phyloP scores from a whole-genome alignment of 805 yeast species.

The Starmerella stellata region DNA sequence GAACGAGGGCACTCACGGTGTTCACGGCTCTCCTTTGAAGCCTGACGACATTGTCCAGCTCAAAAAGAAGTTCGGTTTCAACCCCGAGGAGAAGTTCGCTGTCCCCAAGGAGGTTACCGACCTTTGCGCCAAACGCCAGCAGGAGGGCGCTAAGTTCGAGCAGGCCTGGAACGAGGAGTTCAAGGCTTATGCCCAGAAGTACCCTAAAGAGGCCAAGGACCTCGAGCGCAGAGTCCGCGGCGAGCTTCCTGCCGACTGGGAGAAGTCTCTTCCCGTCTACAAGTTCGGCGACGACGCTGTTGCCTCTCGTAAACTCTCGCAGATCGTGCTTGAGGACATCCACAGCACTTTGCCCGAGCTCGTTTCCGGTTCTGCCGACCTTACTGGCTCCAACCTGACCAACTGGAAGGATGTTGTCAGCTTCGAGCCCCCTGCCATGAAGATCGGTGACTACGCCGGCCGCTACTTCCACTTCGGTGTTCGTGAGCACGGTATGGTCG shows the following conservation, averaged over 20 bases:
- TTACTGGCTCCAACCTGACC: constrained; percentile 92
- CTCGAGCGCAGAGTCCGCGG: constrained; percentile 58
- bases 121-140: constrained; percentile 37
- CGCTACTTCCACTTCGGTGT: constrained; percentile 96
- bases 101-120: constrained; percentile 74
- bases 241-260: constrained; percentile 74
- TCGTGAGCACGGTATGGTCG: constrained; percentile 99
- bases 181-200: constrained; percentile 42
- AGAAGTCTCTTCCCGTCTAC: constrained; percentile 56
- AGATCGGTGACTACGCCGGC: constrained; percentile 74
- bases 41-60: constrained; percentile 78
- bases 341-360: constrained; percentile 62
- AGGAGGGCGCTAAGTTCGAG: constrained; percentile 49
- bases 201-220: constrained; percentile 65
- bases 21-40: constrained; percentile 93
- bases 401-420: constrained; percentile 68
- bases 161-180: constrained; percentile 56
- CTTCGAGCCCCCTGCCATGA: constrained; percentile 75
- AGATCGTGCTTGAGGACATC: constrained; percentile 49
- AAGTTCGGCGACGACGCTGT: constrained; percentile 60
- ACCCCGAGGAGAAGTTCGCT: constrained; percentile 61
- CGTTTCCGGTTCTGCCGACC: constrained; percentile 95
- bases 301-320: constrained; percentile 90
- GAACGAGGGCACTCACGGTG: constrained; percentile 69
- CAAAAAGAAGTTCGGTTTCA: constrained; percentile 69